A percentile compares a stretch with the other conserved stretches of the same genome.
These are phyloP conservation scores for Epichloe typhina DNA, from an alignment of 2,329 filamentous ascomycete genomes.

Conservation along the genomic window DNA sequence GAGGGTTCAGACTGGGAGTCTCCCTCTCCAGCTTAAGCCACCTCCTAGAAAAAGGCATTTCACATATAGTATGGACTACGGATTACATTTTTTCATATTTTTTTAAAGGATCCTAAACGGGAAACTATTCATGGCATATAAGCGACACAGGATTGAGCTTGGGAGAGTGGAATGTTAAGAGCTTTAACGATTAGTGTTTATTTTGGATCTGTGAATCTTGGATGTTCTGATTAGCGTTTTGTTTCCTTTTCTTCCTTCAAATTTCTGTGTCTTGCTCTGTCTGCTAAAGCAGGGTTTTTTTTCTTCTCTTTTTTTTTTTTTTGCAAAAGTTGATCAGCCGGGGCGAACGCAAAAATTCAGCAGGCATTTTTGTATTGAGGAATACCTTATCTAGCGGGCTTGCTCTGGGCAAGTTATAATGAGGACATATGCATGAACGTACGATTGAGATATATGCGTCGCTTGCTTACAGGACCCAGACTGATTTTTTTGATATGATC, in stretches of 20 bases:
- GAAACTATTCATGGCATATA: not conserved
- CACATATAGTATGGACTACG: not conserved
- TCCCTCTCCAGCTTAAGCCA: not conserved
- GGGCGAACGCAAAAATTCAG: not conserved
- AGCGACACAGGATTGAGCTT: not conserved
- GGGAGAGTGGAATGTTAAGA: not conserved
- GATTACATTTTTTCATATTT: not conserved
- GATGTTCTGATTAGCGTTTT: not conserved
- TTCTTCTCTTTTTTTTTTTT: not conserved
- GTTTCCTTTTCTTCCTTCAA: not conserved
- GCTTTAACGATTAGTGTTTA: not conserved
- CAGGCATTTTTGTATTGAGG: not conserved
- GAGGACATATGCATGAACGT: not conserved
- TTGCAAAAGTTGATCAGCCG: not conserved
- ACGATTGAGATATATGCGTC: too few relatives aligned
- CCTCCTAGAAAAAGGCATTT: not conserved
- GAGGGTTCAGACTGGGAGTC: constrained; percentile 4
- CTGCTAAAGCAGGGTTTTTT: not conserved
- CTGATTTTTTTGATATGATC: too few relatives aligned
- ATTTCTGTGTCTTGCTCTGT: not conserved
- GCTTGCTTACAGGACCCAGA: too few relatives aligned
- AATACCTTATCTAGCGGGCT: not conserved
- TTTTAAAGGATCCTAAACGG: not conserved
- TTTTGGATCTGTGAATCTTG: not conserved
- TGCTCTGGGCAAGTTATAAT: not conserved